Evolutionary conservation across 2,329 filamentous ascomycete genomes (phyloP).

Genomic region (Penicillium sp.): DNA sequence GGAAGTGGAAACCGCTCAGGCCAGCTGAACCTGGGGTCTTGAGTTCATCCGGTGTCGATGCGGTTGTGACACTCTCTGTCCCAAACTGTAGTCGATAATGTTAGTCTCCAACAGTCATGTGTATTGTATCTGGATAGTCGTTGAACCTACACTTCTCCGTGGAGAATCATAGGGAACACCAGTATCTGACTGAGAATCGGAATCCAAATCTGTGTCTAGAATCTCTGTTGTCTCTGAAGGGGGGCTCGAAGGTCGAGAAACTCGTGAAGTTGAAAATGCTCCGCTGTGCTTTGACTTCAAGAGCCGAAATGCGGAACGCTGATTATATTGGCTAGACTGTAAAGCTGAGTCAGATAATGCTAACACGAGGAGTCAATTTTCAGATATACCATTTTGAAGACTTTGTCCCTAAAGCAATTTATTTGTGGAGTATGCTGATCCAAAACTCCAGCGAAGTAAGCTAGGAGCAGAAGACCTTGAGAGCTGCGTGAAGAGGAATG

Average conservation of each 20-base stretch:
- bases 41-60: slow-evolving; percentile 81
- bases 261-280: slow-evolving; percentile 16
- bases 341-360: background rate
- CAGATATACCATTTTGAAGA: background rate
- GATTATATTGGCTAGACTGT: background rate
- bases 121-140: background rate
- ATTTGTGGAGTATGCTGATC: background rate
- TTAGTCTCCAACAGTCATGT: background rate
- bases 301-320: slow-evolving; percentile 12
- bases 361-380: background rate
- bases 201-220: slow-evolving; percentile 35
- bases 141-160: slow-evolving; percentile 17
- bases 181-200: slow-evolving; percentile 22
- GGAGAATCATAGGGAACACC: slow-evolving; percentile 17
- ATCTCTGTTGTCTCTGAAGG: slow-evolving; percentile 34
- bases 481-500: background rate
- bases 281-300: slow-evolving; percentile 15
- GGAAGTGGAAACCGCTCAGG: slow-evolving; percentile 58
- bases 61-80: slow-evolving; percentile 74
- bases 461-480: background rate
- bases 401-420: too few relatives aligned
- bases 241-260: slow-evolving; percentile 15
- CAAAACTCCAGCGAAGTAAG: background rate
- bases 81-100: slow-evolving; percentile 50
- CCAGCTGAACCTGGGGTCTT: slow-evolving; percentile 68